Percentiles rank a stretch among this genome's conserved stretches.
Conservation (phyloP, 768 basidiomycete genomes). For the Hericium rajendrae region DNA sequence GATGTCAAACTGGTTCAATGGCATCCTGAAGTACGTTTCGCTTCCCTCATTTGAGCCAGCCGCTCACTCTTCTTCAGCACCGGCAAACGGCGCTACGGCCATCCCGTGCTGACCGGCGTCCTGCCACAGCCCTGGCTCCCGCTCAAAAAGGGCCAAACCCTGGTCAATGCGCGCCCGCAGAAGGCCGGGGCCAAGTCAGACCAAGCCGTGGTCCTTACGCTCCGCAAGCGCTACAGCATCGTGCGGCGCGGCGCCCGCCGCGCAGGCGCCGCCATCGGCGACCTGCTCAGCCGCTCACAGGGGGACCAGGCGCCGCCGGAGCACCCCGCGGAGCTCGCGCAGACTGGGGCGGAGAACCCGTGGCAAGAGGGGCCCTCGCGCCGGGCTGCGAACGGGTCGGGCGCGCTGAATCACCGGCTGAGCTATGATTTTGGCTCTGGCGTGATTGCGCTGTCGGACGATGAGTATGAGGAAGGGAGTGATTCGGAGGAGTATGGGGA, state of each 20-base stretch:
- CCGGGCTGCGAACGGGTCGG: constrained; percentile 7
- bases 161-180: constrained; percentile 47
- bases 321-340: background rate
- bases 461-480: constrained; percentile 47
- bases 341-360: constrained; percentile 32
- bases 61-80: constrained; percentile 40
- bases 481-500: constrained; percentile 33
- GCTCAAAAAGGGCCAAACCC: constrained; percentile 69
- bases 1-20: constrained; percentile 90
- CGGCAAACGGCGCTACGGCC: constrained; percentile 90
- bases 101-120: constrained; percentile 89
- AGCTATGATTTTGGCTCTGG: constrained; percentile 84
- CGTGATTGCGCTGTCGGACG: constrained; percentile 80
- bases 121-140: constrained; percentile 94
- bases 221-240: constrained; percentile 62
- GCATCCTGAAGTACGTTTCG: constrained; percentile 71
- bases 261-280: constrained; percentile 1
- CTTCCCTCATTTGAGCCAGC: background rate
- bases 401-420: constrained; percentile 43
- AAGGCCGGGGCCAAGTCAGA: constrained; percentile 28
- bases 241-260: constrained; percentile 27
- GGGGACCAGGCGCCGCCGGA: constrained; percentile 4
- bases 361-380: constrained; percentile 45
- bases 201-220: constrained; percentile 72
- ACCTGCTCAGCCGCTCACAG: constrained; percentile 2